These are phyloP conservation scores for Penicillium bialowiezense DNA, from an alignment of 495 filamentous ascomycete species.

Conservation along the genomic window DNA sequence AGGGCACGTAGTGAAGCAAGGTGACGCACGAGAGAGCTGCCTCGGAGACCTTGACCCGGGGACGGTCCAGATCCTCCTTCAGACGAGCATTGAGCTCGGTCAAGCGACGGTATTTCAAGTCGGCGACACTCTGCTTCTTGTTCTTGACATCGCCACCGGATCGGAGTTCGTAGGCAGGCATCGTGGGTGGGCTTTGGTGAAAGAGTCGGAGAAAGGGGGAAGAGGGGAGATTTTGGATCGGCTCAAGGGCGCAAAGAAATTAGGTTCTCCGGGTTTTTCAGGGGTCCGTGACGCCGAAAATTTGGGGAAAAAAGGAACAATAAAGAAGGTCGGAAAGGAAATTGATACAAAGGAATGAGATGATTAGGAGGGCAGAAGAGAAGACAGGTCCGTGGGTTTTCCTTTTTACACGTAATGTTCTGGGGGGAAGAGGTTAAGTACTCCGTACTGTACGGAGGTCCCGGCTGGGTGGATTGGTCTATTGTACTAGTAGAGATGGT, in stretches of 20 bases:
- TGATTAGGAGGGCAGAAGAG: slow-evolving; percentile 10
- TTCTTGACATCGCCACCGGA: slow-evolving; percentile 72
- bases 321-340: slow-evolving; percentile 20
- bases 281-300: slow-evolving; percentile 9
- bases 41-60: slow-evolving; percentile 91
- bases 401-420: slow-evolving; percentile 4
- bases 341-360: slow-evolving; percentile 15
- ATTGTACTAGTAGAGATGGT: no score
- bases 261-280: slow-evolving; percentile 8
- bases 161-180: slow-evolving; percentile 55
- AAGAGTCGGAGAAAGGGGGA: slow-evolving; percentile 9
- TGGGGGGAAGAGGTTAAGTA: neutral
- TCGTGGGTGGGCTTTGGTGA: slow-evolving; percentile 25
- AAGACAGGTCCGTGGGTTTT: slow-evolving; percentile 13
- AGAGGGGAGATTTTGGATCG: slow-evolving; percentile 11
- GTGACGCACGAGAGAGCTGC: slow-evolving; percentile 81
- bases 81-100: slow-evolving; percentile 94
- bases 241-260: slow-evolving; percentile 11
- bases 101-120: slow-evolving; percentile 91
- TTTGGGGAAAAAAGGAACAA: slow-evolving; percentile 13
- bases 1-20: no score
- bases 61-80: slow-evolving; percentile 90
- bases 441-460: no score
- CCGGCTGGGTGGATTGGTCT: no score
- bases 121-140: slow-evolving; percentile 99